Base-by-base conservation (phyloP, 257 asterid species). In the Galeopsis tetrahit region DNA sequence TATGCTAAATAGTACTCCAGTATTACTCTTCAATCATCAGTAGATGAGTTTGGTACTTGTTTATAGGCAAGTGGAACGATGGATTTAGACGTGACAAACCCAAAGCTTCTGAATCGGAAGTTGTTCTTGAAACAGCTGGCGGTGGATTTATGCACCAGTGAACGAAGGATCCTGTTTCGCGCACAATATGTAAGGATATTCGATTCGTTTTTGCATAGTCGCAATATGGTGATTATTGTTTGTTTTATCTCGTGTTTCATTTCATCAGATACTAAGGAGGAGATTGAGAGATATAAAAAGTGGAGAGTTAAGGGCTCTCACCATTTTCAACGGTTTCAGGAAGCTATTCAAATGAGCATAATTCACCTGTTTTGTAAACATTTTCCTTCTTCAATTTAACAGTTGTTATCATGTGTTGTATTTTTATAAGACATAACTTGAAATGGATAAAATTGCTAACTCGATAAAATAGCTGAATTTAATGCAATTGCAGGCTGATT, bases 21-120 rank as follows among this genome's bases (percentile, higher is more conserved):
- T 21, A 21, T 21, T 21, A 21, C 28, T 21, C 28, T 21, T 21
- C 28, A 21, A 21, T 21, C 28, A 21, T 21, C 28, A 21, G 28
- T 75, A 55, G 46, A 38, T 48, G 39, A 10, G 9, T 67, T 63
- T 66, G 10, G 52, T 68, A 5, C n/a, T 69, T 68, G n/a, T 31
- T 46, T 61, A 79, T 83, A 91, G 96, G 91, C 85, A 61, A 91
- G 96, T 68, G 98, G 97, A 66, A 80, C 88, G 9, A 89, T 93
- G 96, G 97, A 93, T 74, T 81, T 93, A 81, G 98, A 93, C 40
- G 91, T 93, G 82, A 91, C 96, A 1, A 89, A 86, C 71, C 98
- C 98, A 44, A 90, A 93, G 87, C 88, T 86, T 52, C 80, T 93
- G 74, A 93, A 93, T 80, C 81, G 98, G 21, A 93, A 88, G 76